Evolutionary conservation across 805 yeast genomes (phyloP).

Genomic region (Metschnikowia colocasiae): DNA sequence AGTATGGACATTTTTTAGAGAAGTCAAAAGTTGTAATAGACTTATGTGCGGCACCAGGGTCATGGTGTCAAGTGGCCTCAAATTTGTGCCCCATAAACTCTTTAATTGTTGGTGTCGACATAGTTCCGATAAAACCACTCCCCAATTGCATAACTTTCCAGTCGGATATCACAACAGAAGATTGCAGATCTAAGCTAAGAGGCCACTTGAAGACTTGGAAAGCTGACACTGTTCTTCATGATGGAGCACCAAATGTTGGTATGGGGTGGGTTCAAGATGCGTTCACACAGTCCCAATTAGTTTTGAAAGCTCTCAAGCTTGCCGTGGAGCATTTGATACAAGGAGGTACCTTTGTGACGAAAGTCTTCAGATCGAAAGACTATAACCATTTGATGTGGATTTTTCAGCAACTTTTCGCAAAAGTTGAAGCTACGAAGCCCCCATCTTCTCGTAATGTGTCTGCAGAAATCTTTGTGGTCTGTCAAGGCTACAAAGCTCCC

Average conservation of each 20-base stretch:
- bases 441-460: conserved; percentile 99
- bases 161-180: conserved; percentile 96
- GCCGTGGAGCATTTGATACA: conserved; percentile 90
- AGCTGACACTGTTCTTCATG: conserved; percentile 96
- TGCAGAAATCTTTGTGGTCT: conserved; percentile 97
- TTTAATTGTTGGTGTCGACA: conserved; percentile 96
- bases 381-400: conserved; percentile 97
- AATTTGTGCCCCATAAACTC: conserved; percentile 90
- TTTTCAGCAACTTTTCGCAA: conserved; percentile 90
- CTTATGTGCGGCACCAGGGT: conserved; percentile 98
- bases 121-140: conserved; percentile 94
- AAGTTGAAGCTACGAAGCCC: conserved; percentile 98
- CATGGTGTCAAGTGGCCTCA: conserved; percentile 99
- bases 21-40: conserved; percentile 95
- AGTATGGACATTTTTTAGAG: conserved; percentile 91
- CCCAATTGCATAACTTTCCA: conserved; percentile 94
- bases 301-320: conserved; percentile 85
- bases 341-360: conserved; percentile 95
- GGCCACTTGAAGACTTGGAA: conserved; percentile 99
- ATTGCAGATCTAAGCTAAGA: conserved; percentile 89
- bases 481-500: conserved; percentile 95
- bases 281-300: conserved; percentile 93
- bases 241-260: conserved; percentile 99
- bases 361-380: conserved; percentile 97
- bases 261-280: conserved; percentile 99